Evolutionary conservation across 192 early-diverging fungal species (phyloP).

Genomic region (Borealophlyctis nickersoniae): DNA sequence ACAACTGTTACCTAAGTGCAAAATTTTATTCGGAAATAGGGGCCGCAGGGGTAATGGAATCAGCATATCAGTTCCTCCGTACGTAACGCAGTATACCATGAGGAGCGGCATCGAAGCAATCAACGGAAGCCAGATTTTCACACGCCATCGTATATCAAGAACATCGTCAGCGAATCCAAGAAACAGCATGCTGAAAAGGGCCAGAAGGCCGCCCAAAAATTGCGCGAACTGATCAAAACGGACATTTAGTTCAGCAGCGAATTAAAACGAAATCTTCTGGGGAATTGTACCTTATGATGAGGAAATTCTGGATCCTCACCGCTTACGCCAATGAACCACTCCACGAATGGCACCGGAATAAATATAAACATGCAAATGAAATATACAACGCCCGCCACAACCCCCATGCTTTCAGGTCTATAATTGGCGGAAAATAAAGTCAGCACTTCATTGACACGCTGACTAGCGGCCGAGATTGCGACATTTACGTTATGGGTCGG

Average conservation of each 20-base stretch:
- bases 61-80: constrained; percentile 78
- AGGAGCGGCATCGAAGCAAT: constrained; percentile 91
- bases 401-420: constrained; percentile 94
- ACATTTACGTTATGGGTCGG: constrained; percentile 68
- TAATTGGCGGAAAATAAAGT: not conserved
- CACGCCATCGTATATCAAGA: constrained; percentile 91
- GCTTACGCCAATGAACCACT: constrained; percentile 60
- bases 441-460: not conserved
- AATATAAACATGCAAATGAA: constrained; percentile 84
- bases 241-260: not conserved
- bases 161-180: constrained; percentile 99
- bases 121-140: constrained; percentile 90
- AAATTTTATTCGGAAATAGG: constrained; percentile 59
- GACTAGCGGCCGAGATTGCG: not conserved
- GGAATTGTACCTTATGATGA: constrained; percentile 67
- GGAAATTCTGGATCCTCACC: constrained; percentile 47
- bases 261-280: not conserved
- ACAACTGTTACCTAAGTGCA: constrained; percentile 70
- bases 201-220: constrained; percentile 83
- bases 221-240: constrained; percentile 73
- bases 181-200: constrained; percentile 94
- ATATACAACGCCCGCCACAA: constrained; percentile 84
- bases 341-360: constrained; percentile 90
- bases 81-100: constrained; percentile 89
- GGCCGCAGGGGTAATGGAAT: constrained; percentile 80